Evolutionary conservation across 805 yeast genomes (phyloP).

Genomic region (Blastobotrys parvus): DNA sequence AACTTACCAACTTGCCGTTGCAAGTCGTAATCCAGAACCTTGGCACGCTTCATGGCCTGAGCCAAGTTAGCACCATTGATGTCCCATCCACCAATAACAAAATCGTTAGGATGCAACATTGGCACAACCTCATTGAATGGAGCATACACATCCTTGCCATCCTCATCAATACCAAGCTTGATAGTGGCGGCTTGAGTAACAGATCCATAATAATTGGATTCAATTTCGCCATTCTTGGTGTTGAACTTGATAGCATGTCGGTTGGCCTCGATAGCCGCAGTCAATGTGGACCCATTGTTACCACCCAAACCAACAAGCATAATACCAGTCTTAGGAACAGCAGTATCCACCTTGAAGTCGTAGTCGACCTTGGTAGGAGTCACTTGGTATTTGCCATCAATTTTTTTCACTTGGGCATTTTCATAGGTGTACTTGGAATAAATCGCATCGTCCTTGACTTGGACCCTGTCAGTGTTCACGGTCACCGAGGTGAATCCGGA

Average conservation of each 20-base stretch:
- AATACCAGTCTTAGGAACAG: conserved; percentile 78
- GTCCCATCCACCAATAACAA: conserved; percentile 93
- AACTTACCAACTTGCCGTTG: conserved; percentile 65
- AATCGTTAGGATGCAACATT: conserved; percentile 81
- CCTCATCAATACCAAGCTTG: conserved; percentile 75
- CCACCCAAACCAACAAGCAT: conserved; percentile 94
- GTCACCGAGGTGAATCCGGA: conserved; percentile 40
- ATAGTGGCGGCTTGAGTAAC: conserved; percentile 90
- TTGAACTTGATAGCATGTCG: conserved; percentile 68
- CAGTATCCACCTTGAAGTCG: conserved; percentile 77
- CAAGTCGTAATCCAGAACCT: conserved; percentile 78
- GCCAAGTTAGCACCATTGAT: conserved; percentile 64
- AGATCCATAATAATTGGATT: conserved; percentile 85
- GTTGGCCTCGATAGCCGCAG: conserved; percentile 80
- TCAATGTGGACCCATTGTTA: conserved; percentile 88
- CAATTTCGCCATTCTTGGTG: conserved; percentile 68
- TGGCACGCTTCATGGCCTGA: conserved; percentile 74
- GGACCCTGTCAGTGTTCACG: conserved; percentile 48
- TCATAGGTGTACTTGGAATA: conserved; percentile 59
- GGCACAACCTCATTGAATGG: conserved; percentile 89
- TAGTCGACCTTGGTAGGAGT: conserved; percentile 66
- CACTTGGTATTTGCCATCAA: conserved; percentile 49
- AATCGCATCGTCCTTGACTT: conserved; percentile 41
- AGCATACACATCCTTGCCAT: conserved; percentile 81
- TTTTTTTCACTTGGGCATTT: conserved; percentile 60